Percentiles rank a stretch among this genome's conserved stretches.
These are phyloP conservation scores for Lotus japonicus DNA, from an alignment of 306 rosid genomes.

Conservation along the genomic window DNA sequence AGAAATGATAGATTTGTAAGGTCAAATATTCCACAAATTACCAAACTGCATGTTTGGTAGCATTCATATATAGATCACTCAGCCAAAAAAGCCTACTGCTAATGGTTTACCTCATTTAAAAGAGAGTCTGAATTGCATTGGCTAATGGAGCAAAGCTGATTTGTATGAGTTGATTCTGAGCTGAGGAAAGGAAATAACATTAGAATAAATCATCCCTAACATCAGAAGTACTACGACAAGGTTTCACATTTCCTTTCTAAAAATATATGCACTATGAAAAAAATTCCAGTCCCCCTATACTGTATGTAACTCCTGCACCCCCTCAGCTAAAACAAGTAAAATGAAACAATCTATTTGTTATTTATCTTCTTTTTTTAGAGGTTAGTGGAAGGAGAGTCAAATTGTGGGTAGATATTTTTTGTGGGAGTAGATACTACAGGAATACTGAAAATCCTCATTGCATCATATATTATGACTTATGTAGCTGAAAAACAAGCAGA, in stretches of 20 bases:
- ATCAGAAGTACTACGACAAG: conserved; percentile 20
- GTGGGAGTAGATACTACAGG: too few relatives aligned
- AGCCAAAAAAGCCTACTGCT: conserved; percentile 8
- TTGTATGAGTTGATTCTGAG: conserved; percentile 81
- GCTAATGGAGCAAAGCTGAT: conserved; percentile 94
- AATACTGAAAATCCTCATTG: too few relatives aligned
- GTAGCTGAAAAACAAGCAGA: not conserved
- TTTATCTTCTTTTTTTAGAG: too few relatives aligned
- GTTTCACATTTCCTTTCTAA: conserved; percentile 6
- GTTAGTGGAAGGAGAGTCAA: too few relatives aligned
- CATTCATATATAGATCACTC: not conserved
- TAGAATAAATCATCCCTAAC: conserved; percentile 25
- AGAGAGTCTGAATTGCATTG: conserved; percentile 87
- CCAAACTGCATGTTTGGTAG: not conserved
- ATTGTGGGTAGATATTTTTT: too few relatives aligned
- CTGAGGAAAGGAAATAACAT: conserved; percentile 47
- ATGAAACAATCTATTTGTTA: too few relatives aligned
- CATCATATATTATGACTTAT: too few relatives aligned
- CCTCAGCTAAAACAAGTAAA: too few relatives aligned
- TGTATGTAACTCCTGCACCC: too few relatives aligned
- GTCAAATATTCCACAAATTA: conserved; percentile 9
- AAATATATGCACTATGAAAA: not conserved
- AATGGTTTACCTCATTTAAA: conserved; percentile 66
- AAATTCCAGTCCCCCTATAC: too few relatives aligned
- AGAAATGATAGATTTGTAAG: conserved; percentile 1